Evolutionary conservation across 2,329 filamentous ascomycete genomes (phyloP).

Genomic region (Lachnellula occidentalis): DNA sequence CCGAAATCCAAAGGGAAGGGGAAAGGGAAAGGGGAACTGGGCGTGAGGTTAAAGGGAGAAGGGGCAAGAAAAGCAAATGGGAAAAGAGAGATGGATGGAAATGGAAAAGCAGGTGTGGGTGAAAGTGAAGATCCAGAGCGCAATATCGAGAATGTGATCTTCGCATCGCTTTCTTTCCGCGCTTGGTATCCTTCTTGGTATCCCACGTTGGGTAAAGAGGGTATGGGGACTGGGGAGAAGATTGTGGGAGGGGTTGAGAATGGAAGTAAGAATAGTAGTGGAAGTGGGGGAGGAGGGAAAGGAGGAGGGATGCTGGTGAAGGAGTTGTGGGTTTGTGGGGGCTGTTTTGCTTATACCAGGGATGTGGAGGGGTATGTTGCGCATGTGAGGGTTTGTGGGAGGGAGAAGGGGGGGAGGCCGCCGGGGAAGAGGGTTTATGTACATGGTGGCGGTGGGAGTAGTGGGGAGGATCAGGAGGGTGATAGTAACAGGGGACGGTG

Average conservation of each 20-base stretch:
- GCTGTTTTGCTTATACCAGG: conserved; percentile 88
- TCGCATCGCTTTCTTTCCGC: conserved; percentile 77
- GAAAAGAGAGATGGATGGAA: no score
- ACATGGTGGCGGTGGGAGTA: conserved; percentile 37
- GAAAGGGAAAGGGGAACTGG: no score
- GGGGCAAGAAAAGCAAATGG: not conserved
- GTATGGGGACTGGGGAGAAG: conserved; percentile 51
- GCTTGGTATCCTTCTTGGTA: conserved; percentile 95
- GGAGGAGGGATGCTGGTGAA: conserved; percentile 44
- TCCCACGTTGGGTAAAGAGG: conserved; percentile 50
- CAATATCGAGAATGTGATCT: conserved; percentile 80
- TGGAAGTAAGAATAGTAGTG: not conserved
- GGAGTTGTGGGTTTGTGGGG: conserved; percentile 78
- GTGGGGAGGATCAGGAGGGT: conserved; percentile 14
- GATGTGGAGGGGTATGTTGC: conserved; percentile 53
- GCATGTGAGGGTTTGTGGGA: conserved; percentile 54
- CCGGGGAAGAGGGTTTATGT: conserved; percentile 73
- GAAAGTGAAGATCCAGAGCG: conserved; percentile 43
- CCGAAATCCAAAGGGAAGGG: no score
- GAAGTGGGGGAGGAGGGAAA: no score
- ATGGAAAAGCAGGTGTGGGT: not conserved
- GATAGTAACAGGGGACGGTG: conserved; percentile 65
- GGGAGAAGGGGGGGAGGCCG: conserved; percentile 25
- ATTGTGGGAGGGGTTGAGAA: conserved; percentile 3
- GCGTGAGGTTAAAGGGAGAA: not conserved